Percentiles rank a stretch among this genome's conserved stretches.
Conservation (phyloP, 192 early-diverging fungal species). For the Podila epicladia region DNA sequence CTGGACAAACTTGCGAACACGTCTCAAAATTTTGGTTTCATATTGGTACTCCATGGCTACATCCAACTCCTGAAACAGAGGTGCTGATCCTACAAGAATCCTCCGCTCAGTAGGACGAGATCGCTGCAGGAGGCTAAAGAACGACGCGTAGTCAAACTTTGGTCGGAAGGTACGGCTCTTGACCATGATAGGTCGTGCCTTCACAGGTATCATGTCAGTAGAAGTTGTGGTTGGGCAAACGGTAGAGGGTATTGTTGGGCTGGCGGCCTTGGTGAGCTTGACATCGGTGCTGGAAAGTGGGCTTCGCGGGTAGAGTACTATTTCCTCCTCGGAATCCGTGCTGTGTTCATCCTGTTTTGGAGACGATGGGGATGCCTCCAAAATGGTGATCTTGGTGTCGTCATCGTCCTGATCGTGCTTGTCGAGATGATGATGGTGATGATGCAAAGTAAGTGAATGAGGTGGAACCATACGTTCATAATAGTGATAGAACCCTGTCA, state of each 20-base stretch:
- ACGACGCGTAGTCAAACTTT: slow-evolving; percentile 39
- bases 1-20: slow-evolving; percentile 37
- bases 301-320: neutral
- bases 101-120: slow-evolving; percentile 28
- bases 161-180: slow-evolving; percentile 10
- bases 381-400: neutral
- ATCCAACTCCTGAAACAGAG: slow-evolving; percentile 52
- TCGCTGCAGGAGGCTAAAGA: slow-evolving; percentile 47
- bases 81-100: slow-evolving; percentile 55
- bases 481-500: slow-evolving; percentile 50
- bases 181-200: slow-evolving; percentile 9
- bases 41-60: slow-evolving; percentile 42
- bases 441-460: neutral
- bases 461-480: neutral
- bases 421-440: neutral
- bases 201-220: neutral
- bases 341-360: neutral
- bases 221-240: neutral
- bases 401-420: neutral
- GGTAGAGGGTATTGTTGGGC: neutral
- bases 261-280: neutral
- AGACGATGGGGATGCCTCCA: neutral
- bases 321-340: slow-evolving; percentile 17
- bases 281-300: neutral
- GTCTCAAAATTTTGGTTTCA: slow-evolving; percentile 47